Conservation (phyloP, 495 filamentous ascomycete genomes). For the Tetracladium marchalianum region DNA sequence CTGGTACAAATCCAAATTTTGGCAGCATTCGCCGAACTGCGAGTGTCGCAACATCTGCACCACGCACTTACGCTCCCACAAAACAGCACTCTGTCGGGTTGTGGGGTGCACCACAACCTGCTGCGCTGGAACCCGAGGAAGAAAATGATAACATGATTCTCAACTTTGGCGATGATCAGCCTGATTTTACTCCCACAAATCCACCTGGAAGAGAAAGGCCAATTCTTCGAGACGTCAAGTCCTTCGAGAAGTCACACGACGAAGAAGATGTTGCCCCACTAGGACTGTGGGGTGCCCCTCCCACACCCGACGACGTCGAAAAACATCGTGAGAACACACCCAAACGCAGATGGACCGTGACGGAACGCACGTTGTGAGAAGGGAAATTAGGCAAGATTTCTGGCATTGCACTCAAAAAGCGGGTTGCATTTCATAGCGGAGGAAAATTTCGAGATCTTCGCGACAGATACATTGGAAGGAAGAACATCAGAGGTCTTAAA, state of each 20-base stretch:
- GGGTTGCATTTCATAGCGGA: too few species aligned
- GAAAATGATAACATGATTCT: conserved; percentile 36
- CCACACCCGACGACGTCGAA: conserved; percentile 14
- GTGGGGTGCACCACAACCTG: conserved; percentile 24
- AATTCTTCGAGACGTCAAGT: background rate
- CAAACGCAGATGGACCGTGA: conserved; percentile 23
- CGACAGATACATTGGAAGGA: too few species aligned
- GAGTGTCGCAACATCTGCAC: conserved; percentile 11
- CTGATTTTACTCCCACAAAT: background rate
- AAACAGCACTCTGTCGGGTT: conserved; percentile 20
- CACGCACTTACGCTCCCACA: conserved; percentile 9
- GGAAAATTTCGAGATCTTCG: too few species aligned
- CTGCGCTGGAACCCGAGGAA: conserved; percentile 21
- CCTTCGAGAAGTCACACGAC: conserved; percentile 10
- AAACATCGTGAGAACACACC: conserved; percentile 13
- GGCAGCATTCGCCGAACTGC: conserved; percentile 19
- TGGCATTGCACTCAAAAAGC: too few species aligned
- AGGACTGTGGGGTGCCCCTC: conserved; percentile 19
- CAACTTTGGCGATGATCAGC: conserved; percentile 27
- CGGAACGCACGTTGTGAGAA: conserved; percentile 4
- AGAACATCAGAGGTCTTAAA: too few species aligned
- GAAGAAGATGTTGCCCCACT: conserved; percentile 19
- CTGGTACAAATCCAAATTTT: conserved; percentile 9
- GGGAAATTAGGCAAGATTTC: too few species aligned
- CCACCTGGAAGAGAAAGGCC: background rate